Conservation (phyloP, 139 green algal species). For the Pseudopediastrum boryanum region DNA sequence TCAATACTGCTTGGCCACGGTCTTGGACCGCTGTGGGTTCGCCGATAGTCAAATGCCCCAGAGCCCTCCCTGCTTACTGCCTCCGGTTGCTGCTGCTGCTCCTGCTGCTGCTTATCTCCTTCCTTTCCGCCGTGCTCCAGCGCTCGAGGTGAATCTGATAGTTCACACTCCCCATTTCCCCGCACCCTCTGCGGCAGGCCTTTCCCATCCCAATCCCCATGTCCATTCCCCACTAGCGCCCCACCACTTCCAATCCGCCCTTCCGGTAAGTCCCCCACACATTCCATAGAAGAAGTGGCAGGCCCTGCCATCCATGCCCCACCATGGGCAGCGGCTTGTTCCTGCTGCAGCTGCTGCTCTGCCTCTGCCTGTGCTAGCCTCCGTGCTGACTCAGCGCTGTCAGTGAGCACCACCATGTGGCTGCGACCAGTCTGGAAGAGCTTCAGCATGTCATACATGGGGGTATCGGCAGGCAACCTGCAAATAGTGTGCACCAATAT, state of each 20-base stretch:
- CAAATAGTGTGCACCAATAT: no score
- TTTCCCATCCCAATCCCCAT: neutral
- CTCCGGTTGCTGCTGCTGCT: slow-evolving; percentile 1
- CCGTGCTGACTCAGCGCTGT: slow-evolving; percentile 3
- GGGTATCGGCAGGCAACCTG: slow-evolving; percentile 55
- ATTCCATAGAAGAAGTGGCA: no score
- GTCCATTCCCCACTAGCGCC: no score
- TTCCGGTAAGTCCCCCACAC: no score
- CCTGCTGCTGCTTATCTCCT: neutral
- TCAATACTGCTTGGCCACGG: neutral
- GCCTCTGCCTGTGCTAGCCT: slow-evolving; percentile 18
- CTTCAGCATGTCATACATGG: slow-evolving; percentile 90
- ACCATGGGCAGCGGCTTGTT: neutral
- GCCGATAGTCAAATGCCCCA: neutral
- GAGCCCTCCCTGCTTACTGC: neutral
- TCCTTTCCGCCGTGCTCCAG: neutral
- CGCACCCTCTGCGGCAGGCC: neutral
- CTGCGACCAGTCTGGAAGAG: slow-evolving; percentile 88
- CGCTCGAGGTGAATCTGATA: neutral
- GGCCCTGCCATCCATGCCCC: no score
- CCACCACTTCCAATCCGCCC: no score
- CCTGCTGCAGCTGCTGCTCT: slow-evolving; percentile 4
- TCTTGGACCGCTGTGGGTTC: neutral
- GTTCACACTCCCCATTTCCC: neutral
- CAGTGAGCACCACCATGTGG: slow-evolving; percentile 89